Evolutionary conservation across 352 stramenopile species (phyloP).

Genomic region (Globisporangium recalcitrans): DNA sequence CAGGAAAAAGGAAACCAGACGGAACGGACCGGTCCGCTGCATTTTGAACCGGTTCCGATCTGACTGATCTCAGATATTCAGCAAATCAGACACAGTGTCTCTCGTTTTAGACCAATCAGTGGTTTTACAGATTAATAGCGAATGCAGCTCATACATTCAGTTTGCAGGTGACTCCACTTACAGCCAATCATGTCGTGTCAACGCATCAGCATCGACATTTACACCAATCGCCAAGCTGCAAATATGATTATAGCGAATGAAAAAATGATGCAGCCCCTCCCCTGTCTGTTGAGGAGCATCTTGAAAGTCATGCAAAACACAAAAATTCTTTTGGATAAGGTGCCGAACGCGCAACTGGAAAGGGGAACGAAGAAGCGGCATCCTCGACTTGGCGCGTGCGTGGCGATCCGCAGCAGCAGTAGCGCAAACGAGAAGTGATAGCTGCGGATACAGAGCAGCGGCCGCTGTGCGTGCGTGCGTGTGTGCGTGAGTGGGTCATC

Average conservation of each 20-base stretch:
- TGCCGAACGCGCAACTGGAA: not conserved
- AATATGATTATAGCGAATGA: too few species aligned
- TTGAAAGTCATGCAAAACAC: too few species aligned
- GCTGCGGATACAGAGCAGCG: not conserved
- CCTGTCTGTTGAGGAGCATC: too few species aligned
- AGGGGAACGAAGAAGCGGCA: conserved; percentile 1
- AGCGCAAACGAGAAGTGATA: too few species aligned
- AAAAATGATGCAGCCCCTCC: too few species aligned
- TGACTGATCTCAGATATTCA: too few species aligned
- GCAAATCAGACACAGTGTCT: not conserved
- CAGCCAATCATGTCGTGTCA: not conserved
- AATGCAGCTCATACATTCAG: not conserved
- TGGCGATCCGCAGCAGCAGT: not conserved
- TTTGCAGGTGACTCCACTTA: not conserved
- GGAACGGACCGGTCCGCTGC: not conserved
- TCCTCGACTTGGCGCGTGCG: not conserved
- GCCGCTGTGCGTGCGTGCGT: not conserved
- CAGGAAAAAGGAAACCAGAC: not conserved
- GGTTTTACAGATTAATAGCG: not conserved
- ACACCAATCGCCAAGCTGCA: too few species aligned
- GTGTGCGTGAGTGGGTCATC: not conserved
- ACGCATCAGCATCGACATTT: not conserved
- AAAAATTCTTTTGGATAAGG: conserved; percentile 11
- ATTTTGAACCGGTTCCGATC: not conserved
- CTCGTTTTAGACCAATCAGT: not conserved